Conservation (phyloP, 306 rosid genomes). For the Aeschynomene evenia region DNA sequence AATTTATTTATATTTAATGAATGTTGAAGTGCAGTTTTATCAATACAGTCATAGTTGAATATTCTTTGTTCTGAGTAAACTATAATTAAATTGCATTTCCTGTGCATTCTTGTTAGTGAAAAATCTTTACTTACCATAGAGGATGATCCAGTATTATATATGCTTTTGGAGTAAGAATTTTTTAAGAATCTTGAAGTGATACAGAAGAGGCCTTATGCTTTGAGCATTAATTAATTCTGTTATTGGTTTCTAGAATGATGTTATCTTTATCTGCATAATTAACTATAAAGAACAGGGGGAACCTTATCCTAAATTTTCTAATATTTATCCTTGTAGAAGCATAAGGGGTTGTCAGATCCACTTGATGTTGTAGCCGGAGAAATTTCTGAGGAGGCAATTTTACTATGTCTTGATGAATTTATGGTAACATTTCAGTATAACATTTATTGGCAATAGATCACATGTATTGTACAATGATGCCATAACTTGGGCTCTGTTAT, state of each 20-base stretch:
- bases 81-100: slow-evolving; percentile 11
- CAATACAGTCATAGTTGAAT: neutral
- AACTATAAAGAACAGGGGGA: neutral
- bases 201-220: neutral
- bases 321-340: slow-evolving; percentile 61
- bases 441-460: neutral
- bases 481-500: slow-evolving; percentile 24
- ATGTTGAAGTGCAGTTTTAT: slow-evolving; percentile 1
- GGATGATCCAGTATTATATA: slow-evolving; percentile 4
- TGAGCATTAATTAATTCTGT: slow-evolving; percentile 23
- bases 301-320: slow-evolving; percentile 24
- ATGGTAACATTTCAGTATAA: slow-evolving; percentile 51
- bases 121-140: neutral
- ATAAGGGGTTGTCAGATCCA: slow-evolving; percentile 91
- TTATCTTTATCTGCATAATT: slow-evolving; percentile 25
- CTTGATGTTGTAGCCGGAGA: slow-evolving; percentile 88
- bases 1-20: neutral
- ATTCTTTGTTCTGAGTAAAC: neutral
- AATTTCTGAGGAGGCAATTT: slow-evolving; percentile 85
- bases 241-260: neutral
- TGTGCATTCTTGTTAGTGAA: neutral
- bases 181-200: neutral
- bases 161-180: slow-evolving; percentile 12
- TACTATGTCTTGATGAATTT: slow-evolving; percentile 93
- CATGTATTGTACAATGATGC: slow-evolving; percentile 18